Conservation (phyloP, 192 early-diverging fungal genomes). For the Podila horticola region DNA sequence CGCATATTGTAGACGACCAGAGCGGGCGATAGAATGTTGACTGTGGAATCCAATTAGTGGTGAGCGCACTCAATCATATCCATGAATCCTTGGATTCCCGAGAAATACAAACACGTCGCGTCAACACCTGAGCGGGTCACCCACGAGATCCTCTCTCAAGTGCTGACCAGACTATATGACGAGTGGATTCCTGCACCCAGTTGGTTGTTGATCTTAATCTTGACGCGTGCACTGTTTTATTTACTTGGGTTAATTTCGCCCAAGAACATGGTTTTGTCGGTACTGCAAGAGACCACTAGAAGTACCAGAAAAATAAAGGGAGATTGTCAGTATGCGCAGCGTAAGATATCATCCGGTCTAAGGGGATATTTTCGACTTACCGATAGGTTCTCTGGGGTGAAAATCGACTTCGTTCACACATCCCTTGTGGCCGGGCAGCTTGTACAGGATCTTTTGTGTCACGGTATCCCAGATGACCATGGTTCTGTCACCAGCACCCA, state of each 20-base stretch:
- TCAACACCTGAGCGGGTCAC: too few relatives aligned
- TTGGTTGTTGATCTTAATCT: too few relatives aligned
- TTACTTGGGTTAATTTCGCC: conserved; percentile 78
- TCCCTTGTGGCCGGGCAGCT: conserved; percentile 95
- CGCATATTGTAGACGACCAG: too few relatives aligned
- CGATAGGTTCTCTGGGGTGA: conserved; percentile 87
- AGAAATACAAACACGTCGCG: too few relatives aligned
- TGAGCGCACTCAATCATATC: too few relatives aligned
- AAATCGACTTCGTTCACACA: conserved; percentile 94
- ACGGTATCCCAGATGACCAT: conserved; percentile 91
- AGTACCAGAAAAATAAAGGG: conserved; percentile 1
- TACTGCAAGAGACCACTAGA: conserved; percentile 80
- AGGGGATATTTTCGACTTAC: conserved; percentile 21
- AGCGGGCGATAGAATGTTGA: too few relatives aligned
- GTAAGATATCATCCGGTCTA: too few relatives aligned
- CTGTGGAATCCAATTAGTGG: too few relatives aligned
- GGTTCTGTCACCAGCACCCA: conserved; percentile 87
- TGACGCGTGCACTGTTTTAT: conserved; percentile 5
- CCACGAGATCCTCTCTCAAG: too few relatives aligned
- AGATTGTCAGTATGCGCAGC: neutral
- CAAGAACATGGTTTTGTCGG: conserved; percentile 89
- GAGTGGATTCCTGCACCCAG: too few relatives aligned
- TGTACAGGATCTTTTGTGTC: conserved; percentile 87
- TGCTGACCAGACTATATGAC: too few relatives aligned
- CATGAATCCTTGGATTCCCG: too few relatives aligned